phyloP scores from a whole-genome alignment of 345 rosid genomes.

The Eutrema heterophyllum region DNA sequence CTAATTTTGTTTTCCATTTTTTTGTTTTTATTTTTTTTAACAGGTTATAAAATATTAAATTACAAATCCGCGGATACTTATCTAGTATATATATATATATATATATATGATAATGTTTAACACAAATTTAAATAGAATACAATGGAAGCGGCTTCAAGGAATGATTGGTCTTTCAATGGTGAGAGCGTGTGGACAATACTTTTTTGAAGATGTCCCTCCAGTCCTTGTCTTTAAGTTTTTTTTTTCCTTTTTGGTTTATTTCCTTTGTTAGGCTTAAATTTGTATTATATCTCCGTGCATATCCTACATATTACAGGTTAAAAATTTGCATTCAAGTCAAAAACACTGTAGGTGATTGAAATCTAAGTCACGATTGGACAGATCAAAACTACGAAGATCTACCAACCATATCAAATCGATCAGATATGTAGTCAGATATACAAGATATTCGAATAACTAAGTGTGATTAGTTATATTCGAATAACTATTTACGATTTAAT shows the following conservation, averaged over 20 bases:
- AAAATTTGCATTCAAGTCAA: not conserved
- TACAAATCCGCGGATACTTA: no score
- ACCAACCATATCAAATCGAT: no score
- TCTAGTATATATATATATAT: no score
- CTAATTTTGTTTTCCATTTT: no score
- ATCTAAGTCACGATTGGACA: not conserved
- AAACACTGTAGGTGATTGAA: not conserved
- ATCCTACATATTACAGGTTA: not conserved
- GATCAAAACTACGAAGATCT: not conserved
- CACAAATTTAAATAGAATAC: not conserved
- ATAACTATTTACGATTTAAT: no score
- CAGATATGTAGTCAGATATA: no score
- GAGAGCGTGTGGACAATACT: not conserved
- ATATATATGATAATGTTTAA: not conserved
- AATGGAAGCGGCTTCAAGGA: not conserved
- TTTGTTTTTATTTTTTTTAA: no score
- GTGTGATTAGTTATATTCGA: no score
- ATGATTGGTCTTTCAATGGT: constrained; percentile 9
- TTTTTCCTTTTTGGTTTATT: not conserved
- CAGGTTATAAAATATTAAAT: no score
- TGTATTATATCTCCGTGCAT: not conserved
- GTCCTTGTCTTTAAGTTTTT: not conserved
- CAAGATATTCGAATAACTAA: not conserved
- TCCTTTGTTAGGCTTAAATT: not conserved
- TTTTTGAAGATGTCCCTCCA: not conserved